Base-by-base conservation (phyloP, 2,329 filamentous ascomycete species). In the Metarhizium album region DNA sequence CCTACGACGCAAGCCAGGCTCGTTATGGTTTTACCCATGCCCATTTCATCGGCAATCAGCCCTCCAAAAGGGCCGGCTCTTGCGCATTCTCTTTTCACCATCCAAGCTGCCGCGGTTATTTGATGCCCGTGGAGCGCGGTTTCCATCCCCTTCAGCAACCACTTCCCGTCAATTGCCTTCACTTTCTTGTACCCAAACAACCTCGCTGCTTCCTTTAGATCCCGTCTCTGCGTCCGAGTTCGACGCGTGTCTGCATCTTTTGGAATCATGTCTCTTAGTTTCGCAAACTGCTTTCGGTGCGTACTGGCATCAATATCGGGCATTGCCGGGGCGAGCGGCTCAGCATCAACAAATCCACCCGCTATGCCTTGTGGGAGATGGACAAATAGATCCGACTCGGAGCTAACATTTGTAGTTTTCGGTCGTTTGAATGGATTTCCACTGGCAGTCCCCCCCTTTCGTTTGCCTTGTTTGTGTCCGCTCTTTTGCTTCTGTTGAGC, bases 1-100 rank as follows among this genome's bases (percentile, higher is more conserved):
- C 78, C 77, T 1, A 85, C 70, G 51, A 93, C 84, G 31, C 93
- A 74, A 1, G 87, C 79, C n/a, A 95, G 73, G 24, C 82, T 80
- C 57, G 87, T 86, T 11, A 95, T 80, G 16, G 82, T 85, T 62
- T 86, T 86, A 0, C 82, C 82, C 0, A 85, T 61, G 0, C 82
- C 82, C 79, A 84, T 83, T 24, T 74, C 74, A 57, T 85, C 80
- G 0, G 76, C 78, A 0, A 84, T 57, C 2, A 85, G 67, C 0
- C 81, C 82, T 2, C 82, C 82, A 58, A 80, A 82, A 71, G 76
- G 31, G 60, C 2, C 50, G 0, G 62, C 37, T 0, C 22, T 9
- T 1, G 54, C 64, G 3, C 69, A 64, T 58, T 84, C 80, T 3
- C 74, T 68, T 3, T 62, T 57, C 0, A 75, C 57, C 79, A 83